Evolutionary conservation across 2,329 filamentous ascomycete genomes (phyloP), one percentile per base, ranked within the genome.

Genomic region (Colletotrichum sp.): DNA sequence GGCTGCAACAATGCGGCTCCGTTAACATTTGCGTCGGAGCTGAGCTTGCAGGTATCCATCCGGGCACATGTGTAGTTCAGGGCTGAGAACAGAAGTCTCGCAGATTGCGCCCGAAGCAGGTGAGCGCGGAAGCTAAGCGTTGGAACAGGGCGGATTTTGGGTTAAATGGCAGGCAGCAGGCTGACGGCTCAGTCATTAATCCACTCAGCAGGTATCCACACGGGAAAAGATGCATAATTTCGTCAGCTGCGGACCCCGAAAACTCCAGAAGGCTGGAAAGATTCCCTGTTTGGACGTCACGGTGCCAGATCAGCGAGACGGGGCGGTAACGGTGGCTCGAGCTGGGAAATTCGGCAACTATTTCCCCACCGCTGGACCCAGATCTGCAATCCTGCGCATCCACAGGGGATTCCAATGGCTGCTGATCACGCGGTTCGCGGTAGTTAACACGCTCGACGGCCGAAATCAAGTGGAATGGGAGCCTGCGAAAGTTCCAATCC

Each of bases 381-480:
- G 62, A 76, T 75, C 63, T 72, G 69, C 69, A 30, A 34, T 26
- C 55, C 69, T 71, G 68, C 68, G 57, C 32, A 21, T 66, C 28
- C 21, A 69, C 26, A 7, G 66, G 59, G 21, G 34, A 63, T 3
- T 3, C 62, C 26, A 26, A 62, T 15, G 15, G 57, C 34, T 34
- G 26, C 28, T 26, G 16, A 8, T 44, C 49, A 34, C 24, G 49
- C 16, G 39, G 36, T 70, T 24, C 0, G 39, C 1, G 39, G 18
- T 49, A 49, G 39, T 44, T 5, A 44, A 44, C 36, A 44, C 39
- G 18, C 10, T 26, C n/a, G 15, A 34, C 12, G 10, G 26, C 59
- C 21, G 15, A 28, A 55, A 39, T 21, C 21, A 39, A 64, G 12
- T 26, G 10, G n/a, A 28, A 44, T 62, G 36, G 67, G 24, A n/a